A percentile compares a stretch with the other conserved stretches of the same genome.
Evolutionary conservation across 345 rosid genomes (phyloP).

Genomic region (Melaleuca quinquenervia): DNA sequence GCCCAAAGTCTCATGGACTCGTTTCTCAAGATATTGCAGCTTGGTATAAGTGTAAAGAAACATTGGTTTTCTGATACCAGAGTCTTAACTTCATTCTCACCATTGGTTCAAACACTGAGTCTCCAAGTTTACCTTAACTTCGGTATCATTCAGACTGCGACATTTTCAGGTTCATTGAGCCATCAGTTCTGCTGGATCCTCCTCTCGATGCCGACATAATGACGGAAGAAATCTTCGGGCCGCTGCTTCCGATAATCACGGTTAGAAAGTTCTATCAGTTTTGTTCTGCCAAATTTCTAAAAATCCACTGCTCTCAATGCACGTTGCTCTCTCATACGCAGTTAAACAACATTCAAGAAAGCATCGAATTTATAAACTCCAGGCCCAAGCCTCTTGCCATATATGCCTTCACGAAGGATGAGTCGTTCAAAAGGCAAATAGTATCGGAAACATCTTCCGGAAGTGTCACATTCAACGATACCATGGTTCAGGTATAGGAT

Average conservation of each 20-base stretch:
- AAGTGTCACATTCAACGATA: conserved; percentile 60
- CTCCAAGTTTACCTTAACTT: background rate
- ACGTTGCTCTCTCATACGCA: conserved; percentile 2
- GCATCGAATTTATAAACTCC: conserved; percentile 42
- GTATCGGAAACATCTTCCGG: conserved; percentile 68
- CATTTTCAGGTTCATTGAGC: conserved; percentile 41
- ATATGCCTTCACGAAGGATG: conserved; percentile 55
- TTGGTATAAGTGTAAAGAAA: background rate
- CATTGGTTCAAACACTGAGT: background rate
- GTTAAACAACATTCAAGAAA: conserved; percentile 44
- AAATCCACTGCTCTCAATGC: background rate
- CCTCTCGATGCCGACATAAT: conserved; percentile 56
- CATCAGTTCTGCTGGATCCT: conserved; percentile 57
- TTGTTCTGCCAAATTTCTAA: background rate
- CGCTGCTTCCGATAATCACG: conserved; percentile 59
- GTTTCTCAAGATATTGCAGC: no score
- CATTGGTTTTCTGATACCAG: background rate
- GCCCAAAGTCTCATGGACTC: background rate
- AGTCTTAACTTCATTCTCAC: background rate
- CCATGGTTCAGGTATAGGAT: conserved; percentile 46
- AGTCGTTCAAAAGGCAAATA: conserved; percentile 45
- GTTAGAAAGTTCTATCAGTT: conserved; percentile 8
- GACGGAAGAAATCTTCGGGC: conserved; percentile 59
- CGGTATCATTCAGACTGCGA: background rate
- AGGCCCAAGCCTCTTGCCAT: conserved; percentile 43